A percentile compares a stretch with the other conserved stretches of the same genome.
Conservation (phyloP, 495 filamentous ascomycete genomes). For the Podospora sp. region DNA sequence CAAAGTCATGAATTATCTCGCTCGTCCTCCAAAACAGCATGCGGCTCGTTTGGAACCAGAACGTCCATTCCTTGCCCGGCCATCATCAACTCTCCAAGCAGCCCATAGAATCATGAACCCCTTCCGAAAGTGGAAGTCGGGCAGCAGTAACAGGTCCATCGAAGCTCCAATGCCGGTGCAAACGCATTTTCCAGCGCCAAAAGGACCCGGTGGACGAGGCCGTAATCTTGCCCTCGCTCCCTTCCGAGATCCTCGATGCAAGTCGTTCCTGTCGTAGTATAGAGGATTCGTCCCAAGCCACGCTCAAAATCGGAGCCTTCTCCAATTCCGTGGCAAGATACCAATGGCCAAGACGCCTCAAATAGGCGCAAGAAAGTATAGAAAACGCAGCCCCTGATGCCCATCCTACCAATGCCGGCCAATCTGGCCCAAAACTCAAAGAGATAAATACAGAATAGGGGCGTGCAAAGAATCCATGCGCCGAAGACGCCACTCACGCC, state of each 20-base stretch:
- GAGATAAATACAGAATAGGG: background rate
- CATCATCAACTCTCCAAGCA: no score
- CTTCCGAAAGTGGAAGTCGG: background rate
- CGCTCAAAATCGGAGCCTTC: background rate
- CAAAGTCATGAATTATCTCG: no score
- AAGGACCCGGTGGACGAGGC: background rate
- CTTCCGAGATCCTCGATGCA: slow-evolving; percentile 15
- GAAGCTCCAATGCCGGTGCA: background rate
- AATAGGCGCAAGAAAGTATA: background rate
- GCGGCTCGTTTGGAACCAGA: no score
- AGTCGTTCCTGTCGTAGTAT: slow-evolving; percentile 13
- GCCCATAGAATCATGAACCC: background rate
- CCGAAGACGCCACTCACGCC: slow-evolving; percentile 36
- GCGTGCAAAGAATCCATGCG: no score
- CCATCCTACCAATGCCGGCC: background rate
- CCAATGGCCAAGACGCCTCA: background rate
- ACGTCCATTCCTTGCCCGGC: no score
- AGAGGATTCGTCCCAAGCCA: background rate
- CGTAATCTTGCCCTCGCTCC: background rate
- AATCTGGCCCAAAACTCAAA: slow-evolving; percentile 6
- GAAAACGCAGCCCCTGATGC: background rate
- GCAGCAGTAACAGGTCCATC: background rate
- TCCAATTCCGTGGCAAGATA: background rate
- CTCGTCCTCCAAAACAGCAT: no score
- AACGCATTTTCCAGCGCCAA: slow-evolving; percentile 11